phyloP scores from a whole-genome alignment of 192 early-diverging fungal species.

The Geranomyces variabilis region DNA sequence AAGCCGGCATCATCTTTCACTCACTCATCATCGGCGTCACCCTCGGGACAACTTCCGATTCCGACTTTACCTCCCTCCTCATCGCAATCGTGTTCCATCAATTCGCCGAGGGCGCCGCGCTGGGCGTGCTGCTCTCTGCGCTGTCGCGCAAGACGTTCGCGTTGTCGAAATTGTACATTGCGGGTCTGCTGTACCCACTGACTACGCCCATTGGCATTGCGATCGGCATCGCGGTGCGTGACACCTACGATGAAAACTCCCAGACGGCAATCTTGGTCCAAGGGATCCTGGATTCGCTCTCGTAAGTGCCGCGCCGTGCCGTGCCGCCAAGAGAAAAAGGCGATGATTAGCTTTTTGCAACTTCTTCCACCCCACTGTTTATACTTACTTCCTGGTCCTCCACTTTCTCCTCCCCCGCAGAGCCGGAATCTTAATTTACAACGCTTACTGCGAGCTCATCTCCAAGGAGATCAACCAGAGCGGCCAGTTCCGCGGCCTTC shows the following conservation, averaged over 20 bases:
- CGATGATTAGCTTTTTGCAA: too few species aligned
- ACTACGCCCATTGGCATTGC: slow-evolving; percentile 83
- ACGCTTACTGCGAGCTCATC: slow-evolving; percentile 9
- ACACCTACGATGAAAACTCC: slow-evolving; percentile 31
- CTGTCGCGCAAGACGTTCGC: slow-evolving; percentile 22
- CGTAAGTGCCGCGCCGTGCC: slow-evolving; percentile 3
- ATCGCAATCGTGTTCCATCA: slow-evolving; percentile 57
- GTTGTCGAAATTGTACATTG: neutral
- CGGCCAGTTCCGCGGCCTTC: neutral
- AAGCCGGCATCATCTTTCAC: slow-evolving; percentile 50
- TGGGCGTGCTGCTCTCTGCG: slow-evolving; percentile 24
- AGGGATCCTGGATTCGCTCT: slow-evolving; percentile 77
- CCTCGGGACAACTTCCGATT: slow-evolving; percentile 36
- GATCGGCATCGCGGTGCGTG: slow-evolving; percentile 74
- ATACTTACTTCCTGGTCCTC: neutral
- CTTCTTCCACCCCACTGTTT: too few species aligned
- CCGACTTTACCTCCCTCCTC: slow-evolving; percentile 42
- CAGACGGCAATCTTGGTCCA: slow-evolving; percentile 17
- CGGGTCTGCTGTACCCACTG: slow-evolving; percentile 48
- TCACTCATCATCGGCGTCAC: slow-evolving; percentile 56
- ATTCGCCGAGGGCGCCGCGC: slow-evolving; percentile 50
- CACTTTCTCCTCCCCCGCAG: neutral
- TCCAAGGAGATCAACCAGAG: slow-evolving; percentile 9
- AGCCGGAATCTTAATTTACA: slow-evolving; percentile 1
- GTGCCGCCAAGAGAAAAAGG: too few species aligned